phyloP scores from a whole-genome alignment of 2,329 filamentous ascomycete genomes.

The Aureobasidium uvarum region DNA sequence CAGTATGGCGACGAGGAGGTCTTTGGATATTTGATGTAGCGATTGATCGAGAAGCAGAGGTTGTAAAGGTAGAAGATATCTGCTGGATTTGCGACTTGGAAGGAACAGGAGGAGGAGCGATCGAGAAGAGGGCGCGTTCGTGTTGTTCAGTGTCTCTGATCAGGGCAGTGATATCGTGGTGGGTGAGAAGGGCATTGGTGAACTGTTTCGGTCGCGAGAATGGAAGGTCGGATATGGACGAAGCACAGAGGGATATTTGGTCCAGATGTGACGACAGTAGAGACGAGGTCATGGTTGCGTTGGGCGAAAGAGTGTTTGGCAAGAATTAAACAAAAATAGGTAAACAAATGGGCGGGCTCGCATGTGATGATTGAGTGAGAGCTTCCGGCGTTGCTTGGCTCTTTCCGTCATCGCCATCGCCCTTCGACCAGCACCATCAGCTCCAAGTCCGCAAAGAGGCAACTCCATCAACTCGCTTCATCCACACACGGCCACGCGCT shows the following conservation, averaged over 20 bases:
- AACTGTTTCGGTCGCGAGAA: slow-evolving; percentile 93
- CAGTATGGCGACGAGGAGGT: slow-evolving; percentile 68
- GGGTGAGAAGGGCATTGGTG: slow-evolving; percentile 84
- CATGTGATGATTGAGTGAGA: slow-evolving; percentile 25
- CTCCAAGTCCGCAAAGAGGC: slow-evolving; percentile 19
- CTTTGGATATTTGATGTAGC: slow-evolving; percentile 38
- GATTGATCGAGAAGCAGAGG: slow-evolving; percentile 48
- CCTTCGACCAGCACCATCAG: slow-evolving; percentile 14
- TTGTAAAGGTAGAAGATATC: slow-evolving; percentile 27
- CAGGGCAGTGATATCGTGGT: slow-evolving; percentile 87
- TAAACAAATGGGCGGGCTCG: slow-evolving; percentile 22
- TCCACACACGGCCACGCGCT: slow-evolving; percentile 21
- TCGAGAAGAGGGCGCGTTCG: slow-evolving; percentile 91
- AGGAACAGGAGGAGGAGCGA: slow-evolving; percentile 64
- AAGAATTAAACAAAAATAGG: slow-evolving; percentile 1
- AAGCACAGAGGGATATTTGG: slow-evolving; percentile 51
- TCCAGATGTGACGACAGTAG: slow-evolving; percentile 51
- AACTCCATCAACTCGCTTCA: slow-evolving; percentile 28
- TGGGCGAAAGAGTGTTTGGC: neutral
- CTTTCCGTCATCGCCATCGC: slow-evolving; percentile 25
- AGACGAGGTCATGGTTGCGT: slow-evolving; percentile 30
- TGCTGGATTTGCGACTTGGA: slow-evolving; percentile 40
- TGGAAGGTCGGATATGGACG: slow-evolving; percentile 50
- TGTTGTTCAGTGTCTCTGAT: slow-evolving; percentile 95
- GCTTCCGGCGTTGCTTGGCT: slow-evolving; percentile 14